phyloP scores from a whole-genome alignment of 2,329 filamentous ascomycete species.

The Aspergillus costaricaensis region DNA sequence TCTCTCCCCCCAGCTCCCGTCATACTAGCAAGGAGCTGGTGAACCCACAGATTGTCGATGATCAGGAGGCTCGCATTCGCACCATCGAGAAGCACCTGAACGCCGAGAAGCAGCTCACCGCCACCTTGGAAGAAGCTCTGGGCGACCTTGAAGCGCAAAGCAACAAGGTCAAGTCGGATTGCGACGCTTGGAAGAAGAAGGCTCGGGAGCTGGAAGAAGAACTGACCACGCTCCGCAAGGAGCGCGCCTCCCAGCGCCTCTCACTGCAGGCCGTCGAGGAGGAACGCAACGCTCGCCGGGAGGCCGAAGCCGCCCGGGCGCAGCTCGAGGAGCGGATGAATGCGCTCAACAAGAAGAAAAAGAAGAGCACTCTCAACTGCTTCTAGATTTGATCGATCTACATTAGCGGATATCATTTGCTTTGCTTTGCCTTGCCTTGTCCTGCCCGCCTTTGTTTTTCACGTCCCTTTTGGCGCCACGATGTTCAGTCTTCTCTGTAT shows the following conservation, averaged over 20 bases:
- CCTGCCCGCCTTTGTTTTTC: constrained; percentile 10
- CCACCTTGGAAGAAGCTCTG: constrained; percentile 91
- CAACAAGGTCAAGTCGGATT: constrained; percentile 87
- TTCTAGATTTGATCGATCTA: constrained; percentile 63
- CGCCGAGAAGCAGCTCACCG: constrained; percentile 93
- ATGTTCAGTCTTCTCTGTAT: constrained; percentile 26
- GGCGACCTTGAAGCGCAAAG: constrained; percentile 90
- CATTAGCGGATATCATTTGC: constrained; percentile 4
- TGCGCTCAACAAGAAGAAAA: constrained; percentile 87
- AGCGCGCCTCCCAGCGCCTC: constrained; percentile 60
- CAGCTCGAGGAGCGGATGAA: constrained; percentile 96
- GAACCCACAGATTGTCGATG: constrained; percentile 81
- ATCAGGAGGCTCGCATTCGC: constrained; percentile 91
- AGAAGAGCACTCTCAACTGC: constrained; percentile 93
- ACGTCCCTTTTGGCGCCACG: constrained; percentile 15
- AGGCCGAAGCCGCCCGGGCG: constrained; percentile 83
- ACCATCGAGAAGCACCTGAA: constrained; percentile 96
- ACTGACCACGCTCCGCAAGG: constrained; percentile 56
- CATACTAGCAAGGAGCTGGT: constrained; percentile 81
- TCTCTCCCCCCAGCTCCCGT: constrained; percentile 63
- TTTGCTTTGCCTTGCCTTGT: too few relatives aligned
- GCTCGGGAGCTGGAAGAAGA: constrained; percentile 72
- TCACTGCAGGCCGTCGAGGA: constrained; percentile 91
- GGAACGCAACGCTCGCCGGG: constrained; percentile 87
- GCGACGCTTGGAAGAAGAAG: constrained; percentile 88